Conservation (phyloP, 2,329 filamentous ascomycete species). For the Keithomyces neogunnii region DNA sequence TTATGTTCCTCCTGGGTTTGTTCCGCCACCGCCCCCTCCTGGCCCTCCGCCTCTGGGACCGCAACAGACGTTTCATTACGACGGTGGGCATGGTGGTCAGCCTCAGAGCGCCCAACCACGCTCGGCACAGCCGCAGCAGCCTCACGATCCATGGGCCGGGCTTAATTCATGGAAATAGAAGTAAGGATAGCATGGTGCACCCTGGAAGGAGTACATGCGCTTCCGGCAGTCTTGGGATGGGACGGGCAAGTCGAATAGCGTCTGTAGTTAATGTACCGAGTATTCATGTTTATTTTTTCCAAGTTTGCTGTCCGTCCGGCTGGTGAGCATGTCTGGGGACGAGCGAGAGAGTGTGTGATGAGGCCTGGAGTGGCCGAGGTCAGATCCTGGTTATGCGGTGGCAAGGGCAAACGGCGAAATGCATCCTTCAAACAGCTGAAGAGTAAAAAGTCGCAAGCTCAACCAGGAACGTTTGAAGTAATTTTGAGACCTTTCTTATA, state of each 20-base stretch:
- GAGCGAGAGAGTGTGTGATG: no score
- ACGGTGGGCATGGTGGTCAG: constrained; percentile 24
- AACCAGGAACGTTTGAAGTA: no score
- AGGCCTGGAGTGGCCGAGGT: no score
- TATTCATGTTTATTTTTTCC: not conserved
- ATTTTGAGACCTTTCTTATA: no score
- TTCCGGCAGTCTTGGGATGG: not conserved
- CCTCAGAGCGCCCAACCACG: not conserved
- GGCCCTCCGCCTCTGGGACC: constrained; percentile 53
- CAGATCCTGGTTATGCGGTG: no score
- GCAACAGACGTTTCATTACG: constrained; percentile 53
- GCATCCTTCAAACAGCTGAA: no score
- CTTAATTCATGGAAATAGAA: constrained; percentile 40
- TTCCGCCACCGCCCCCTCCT: constrained; percentile 55
- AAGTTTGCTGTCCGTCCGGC: no score
- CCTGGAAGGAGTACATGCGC: not conserved
- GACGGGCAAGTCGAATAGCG: not conserved
- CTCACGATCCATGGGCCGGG: constrained; percentile 43
- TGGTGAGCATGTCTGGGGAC: no score
- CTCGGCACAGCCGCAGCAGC: constrained; percentile 26
- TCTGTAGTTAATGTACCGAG: not conserved
- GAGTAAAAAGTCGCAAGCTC: no score
- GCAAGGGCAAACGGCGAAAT: no score
- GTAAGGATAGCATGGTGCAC: not conserved
- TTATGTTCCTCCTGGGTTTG: constrained; percentile 48